These are phyloP conservation scores for Vigna hirtella DNA, from an alignment of 306 rosid genomes.

Conservation along the genomic window DNA sequence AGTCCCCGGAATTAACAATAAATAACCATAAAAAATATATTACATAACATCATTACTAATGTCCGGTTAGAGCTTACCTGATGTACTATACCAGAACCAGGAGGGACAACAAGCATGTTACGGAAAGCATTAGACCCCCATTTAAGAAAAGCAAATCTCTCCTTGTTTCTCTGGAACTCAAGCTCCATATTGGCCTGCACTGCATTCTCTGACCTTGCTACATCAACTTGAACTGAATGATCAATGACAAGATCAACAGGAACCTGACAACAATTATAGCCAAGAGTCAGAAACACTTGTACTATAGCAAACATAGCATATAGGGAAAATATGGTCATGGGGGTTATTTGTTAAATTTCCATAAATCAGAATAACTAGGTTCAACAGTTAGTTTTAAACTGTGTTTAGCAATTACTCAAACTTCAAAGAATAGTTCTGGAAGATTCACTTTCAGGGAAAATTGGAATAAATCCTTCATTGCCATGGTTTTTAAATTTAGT, in stretches of 20 bases:
- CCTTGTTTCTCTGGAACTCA: slow-evolving; percentile 92
- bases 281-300: slow-evolving; percentile 27
- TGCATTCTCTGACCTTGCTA: slow-evolving; percentile 91
- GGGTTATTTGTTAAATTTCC: slow-evolving; percentile 9
- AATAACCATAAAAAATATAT: slow-evolving; percentile 14
- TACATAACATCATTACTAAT: slow-evolving; percentile 10
- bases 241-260: slow-evolving; percentile 99
- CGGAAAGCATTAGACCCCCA: slow-evolving; percentile 98
- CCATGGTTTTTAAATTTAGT: background rate
- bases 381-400: background rate
- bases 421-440: background rate
- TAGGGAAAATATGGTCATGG: background rate
- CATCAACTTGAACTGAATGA: slow-evolving; percentile 99
- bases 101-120: slow-evolving; percentile 99
- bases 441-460: slow-evolving; percentile 4
- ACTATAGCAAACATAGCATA: slow-evolving; percentile 37
- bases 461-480: background rate
- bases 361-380: slow-evolving; percentile 4
- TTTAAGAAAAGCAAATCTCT: slow-evolving; percentile 96
- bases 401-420: background rate
- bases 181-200: slow-evolving; percentile 98
- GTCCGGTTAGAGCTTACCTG: slow-evolving; percentile 68
- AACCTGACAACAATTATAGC: slow-evolving; percentile 59
- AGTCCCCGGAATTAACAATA: slow-evolving; percentile 28
- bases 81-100: slow-evolving; percentile 99